phyloP scores from a whole-genome alignment of 495 filamentous ascomycete species.

The Hyaloscypha finlandica region DNA sequence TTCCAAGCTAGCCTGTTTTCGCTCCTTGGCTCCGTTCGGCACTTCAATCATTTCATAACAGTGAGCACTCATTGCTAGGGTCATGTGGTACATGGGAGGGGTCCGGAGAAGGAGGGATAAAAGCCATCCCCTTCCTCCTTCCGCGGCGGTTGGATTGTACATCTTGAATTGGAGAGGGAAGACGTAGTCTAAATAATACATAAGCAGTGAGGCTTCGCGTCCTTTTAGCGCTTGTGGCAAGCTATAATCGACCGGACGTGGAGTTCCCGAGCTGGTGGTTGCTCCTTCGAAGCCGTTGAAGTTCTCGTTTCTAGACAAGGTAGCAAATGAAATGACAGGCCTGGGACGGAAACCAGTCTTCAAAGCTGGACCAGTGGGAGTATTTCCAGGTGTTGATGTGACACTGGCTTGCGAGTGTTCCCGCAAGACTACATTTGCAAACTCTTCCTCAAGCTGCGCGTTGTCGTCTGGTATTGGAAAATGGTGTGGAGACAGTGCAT shows the following conservation, averaged over 20 bases:
- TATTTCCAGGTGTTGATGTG: neutral
- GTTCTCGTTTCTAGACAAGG: neutral
- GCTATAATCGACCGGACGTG: neutral
- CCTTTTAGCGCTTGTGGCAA: neutral
- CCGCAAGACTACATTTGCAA: no score
- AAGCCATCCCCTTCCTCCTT: constrained; percentile 24
- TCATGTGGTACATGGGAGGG: constrained; percentile 27
- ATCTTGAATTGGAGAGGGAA: constrained; percentile 21
- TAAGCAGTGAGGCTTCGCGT: constrained; percentile 11
- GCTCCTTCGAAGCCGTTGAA: neutral
- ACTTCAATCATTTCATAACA: no score
- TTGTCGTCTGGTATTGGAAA: neutral
- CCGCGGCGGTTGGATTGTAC: constrained; percentile 11
- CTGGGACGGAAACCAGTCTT: neutral
- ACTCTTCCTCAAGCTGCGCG: no score
- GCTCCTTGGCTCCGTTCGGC: no score
- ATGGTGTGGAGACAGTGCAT: neutral
- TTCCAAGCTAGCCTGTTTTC: no score
- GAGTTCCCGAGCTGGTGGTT: neutral
- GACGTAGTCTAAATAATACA: constrained; percentile 27
- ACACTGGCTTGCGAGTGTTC: no score
- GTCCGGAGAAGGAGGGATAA: constrained; percentile 21
- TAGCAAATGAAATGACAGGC: no score
- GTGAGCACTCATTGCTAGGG: constrained; percentile 8
- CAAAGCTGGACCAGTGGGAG: neutral